These are phyloP conservation scores for Jaenimonas drosophilae DNA, from an alignment of 208 protist species.

Conservation along the genomic window DNA sequence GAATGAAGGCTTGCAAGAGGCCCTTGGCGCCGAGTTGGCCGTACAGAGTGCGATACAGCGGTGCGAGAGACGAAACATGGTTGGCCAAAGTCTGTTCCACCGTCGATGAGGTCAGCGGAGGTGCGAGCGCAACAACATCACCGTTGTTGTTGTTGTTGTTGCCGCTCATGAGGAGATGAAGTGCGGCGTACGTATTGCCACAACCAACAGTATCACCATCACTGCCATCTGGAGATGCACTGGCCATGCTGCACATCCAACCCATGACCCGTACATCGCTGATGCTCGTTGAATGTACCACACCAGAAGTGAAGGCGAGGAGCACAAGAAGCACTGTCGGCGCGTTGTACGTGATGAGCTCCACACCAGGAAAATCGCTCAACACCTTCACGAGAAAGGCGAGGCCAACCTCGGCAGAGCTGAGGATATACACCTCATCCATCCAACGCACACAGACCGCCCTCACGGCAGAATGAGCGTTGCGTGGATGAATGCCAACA, in stretches of 20 bases:
- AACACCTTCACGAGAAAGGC: slow-evolving; percentile 51
- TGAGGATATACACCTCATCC: slow-evolving; percentile 56
- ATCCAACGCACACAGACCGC: slow-evolving; percentile 60
- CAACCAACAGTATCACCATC: too few relatives aligned
- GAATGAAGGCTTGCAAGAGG: slow-evolving; percentile 75
- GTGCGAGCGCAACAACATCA: background rate
- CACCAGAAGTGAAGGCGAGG: slow-evolving; percentile 35
- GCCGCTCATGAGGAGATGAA: background rate
- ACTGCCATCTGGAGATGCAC: slow-evolving; percentile 7
- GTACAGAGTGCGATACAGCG: slow-evolving; percentile 74
- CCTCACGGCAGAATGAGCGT: slow-evolving; percentile 27
- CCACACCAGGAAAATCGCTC: slow-evolving; percentile 60
- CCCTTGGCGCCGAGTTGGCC: slow-evolving; percentile 60
- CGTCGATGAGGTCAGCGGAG: background rate
- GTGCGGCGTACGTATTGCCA: too few relatives aligned
- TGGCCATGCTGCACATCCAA: too few relatives aligned
- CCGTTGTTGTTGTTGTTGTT: too few relatives aligned
- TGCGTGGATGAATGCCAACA: slow-evolving; percentile 4
- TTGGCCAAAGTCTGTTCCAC: slow-evolving; percentile 29
- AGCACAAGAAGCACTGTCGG: slow-evolving; percentile 52
- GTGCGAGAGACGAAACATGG: slow-evolving; percentile 63
- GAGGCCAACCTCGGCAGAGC: slow-evolving; percentile 18
- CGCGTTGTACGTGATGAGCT: slow-evolving; percentile 84
- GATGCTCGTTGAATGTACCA: slow-evolving; percentile 43
- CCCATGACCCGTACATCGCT: slow-evolving; percentile 79